Conservation (phyloP, 1,284 basidiomycete species). For the Omphalotus olearius region DNA sequence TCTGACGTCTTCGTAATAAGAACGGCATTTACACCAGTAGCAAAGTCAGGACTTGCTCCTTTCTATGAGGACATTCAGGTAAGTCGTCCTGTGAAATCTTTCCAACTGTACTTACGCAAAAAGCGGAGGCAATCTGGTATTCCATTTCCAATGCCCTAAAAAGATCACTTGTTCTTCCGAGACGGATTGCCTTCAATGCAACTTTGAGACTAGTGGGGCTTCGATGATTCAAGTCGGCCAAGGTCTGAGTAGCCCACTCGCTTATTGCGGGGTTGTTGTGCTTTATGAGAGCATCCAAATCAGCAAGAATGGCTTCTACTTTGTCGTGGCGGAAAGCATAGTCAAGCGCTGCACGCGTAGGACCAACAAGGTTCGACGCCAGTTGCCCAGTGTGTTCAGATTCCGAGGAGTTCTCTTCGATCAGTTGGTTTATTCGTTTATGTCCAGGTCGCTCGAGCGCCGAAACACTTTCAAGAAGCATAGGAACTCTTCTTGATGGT, state of each 20-base stretch:
- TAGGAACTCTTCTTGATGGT: constrained; percentile 68
- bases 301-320: constrained; percentile 68
- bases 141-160: constrained; percentile 78
- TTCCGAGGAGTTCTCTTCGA: constrained; percentile 68
- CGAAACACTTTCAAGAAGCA: constrained; percentile 59
- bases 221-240: constrained; percentile 59
- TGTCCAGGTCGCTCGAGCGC: constrained; percentile 46
- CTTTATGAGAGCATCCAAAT: constrained; percentile 45
- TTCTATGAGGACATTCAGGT: constrained; percentile 37
- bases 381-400: constrained; percentile 41
- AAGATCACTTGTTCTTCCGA: constrained; percentile 61
- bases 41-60: constrained; percentile 79
- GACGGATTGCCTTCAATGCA: constrained; percentile 72
- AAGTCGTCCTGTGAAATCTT: constrained; percentile 13
- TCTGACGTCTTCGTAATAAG: constrained; percentile 60
- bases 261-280: constrained; percentile 44
- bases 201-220: constrained; percentile 92
- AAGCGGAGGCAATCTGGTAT: constrained; percentile 74
- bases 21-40: constrained; percentile 73
- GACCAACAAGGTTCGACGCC: constrained; percentile 59
- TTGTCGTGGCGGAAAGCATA: constrained; percentile 66
- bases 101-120: constrained; percentile 55
- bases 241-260: constrained; percentile 73
- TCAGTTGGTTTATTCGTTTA: constrained; percentile 47
- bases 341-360: constrained; percentile 74